Evolutionary conservation across 2,329 filamentous ascomycete genomes (phyloP), one percentile per base, ranked within the genome.

Genomic region (Westerdykella sp.): DNA sequence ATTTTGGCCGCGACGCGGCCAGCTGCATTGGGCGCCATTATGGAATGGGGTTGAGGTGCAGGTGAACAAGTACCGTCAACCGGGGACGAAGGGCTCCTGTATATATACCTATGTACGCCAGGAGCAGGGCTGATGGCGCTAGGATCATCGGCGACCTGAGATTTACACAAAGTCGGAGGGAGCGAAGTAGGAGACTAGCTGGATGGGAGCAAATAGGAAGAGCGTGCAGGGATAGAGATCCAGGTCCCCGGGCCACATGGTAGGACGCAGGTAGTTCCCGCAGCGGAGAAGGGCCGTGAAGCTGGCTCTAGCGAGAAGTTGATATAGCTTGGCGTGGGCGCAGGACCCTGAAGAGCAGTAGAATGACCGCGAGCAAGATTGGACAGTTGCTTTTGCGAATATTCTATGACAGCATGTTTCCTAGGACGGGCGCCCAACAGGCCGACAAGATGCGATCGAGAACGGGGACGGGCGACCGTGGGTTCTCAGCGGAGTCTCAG

Each of bases 1-100:
- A 73, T 75, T 67, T 87, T 93, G 62, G 89, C 90, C 66, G 91
- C 38, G 30, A 44, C 43, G 11, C 54, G 47, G 30, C 43, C 49
- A 32, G 36, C 28, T 34, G 42, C 10, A 38, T 51, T 50, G 16
- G 46, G 36, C 43, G 50, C 42, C 46, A 48, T 53, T 34, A 41
- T 37, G 49, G 39, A 40, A 21, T 30, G 18, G 37, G 37, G 13
- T 37, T 14, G 18, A 34, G 1, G 15, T 25, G 40, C 15, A 39
- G 31, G 16, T 40, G 38, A 22, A 40, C 45, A 23, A 36, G 39
- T 18, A 21, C 7, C 37, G n/a, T 11, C 31, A 31, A 15, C 15
- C 39, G 39, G 34, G 31, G 30, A 37, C 41, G 16, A 21, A 11
- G 14, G 21, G 37, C 13, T 37, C 15, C 9, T 6, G 7, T 13